phyloP scores from a whole-genome alignment of 2,329 filamentous ascomycete species.

The Cytospora chrysosperma region DNA sequence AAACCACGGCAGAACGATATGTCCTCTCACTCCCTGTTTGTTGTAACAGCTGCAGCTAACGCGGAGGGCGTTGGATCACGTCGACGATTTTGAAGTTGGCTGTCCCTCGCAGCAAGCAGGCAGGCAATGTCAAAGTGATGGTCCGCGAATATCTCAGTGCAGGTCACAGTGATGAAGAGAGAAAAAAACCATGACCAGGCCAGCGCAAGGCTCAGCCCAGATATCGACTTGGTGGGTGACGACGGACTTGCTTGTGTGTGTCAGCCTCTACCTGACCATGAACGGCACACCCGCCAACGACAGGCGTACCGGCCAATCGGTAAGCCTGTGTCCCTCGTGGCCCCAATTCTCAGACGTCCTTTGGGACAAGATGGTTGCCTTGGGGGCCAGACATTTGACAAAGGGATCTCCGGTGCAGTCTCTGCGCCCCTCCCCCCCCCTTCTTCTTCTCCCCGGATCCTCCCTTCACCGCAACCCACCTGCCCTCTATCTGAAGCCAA shows the following conservation, averaged over 20 bases:
- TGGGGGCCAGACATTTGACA: neutral
- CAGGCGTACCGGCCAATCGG: conserved; percentile 5
- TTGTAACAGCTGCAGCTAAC: neutral
- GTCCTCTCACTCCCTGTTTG: too few species aligned
- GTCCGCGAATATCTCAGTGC: neutral
- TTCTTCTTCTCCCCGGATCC: too few species aligned
- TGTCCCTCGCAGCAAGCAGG: neutral
- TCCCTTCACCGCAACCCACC: neutral
- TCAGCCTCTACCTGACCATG: too few species aligned
- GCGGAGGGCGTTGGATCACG: neutral
- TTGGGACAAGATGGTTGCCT: neutral
- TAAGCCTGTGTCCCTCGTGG: neutral
- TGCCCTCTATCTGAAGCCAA: neutral
- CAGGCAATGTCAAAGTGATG: neutral
- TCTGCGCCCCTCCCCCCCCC: neutral
- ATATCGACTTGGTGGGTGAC: neutral
- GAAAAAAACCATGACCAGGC: neutral
- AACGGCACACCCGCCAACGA: neutral
- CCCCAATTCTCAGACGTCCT: neutral
- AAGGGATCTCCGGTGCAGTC: too few species aligned
- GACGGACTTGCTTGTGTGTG: neutral
- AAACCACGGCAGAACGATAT: neutral
- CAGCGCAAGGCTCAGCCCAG: neutral
- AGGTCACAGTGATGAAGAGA: too few species aligned
- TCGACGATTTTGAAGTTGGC: neutral